Base-by-base conservation (phyloP, 2,329 filamentous ascomycete species). In the Helotiales sp. region DNA sequence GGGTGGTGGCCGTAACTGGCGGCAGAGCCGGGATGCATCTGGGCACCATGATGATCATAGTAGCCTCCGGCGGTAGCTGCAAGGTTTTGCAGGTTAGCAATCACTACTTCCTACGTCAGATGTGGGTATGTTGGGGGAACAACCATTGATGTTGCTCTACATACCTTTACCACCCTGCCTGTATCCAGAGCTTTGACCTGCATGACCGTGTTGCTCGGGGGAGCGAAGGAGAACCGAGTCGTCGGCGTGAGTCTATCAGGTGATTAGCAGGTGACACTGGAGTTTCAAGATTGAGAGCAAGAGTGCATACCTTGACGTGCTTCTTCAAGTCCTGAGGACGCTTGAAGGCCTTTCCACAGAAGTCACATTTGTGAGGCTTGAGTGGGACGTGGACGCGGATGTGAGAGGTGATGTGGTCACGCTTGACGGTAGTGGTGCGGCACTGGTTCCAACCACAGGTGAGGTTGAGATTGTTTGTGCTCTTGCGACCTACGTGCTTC, bases 271-370 rank as follows among this genome's bases (percentile, higher is more conserved):
- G 40, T 49, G 26, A 54, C 54, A 69, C 60, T 61, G 50, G 24
- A 37, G 24, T 50, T 32, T 5, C 30, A 10, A 28, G 17, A 7
- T 32, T 11, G 7, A 24, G 11, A 17, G 26, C 8, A n/a, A 24
- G 8, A 15, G 15, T 30, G 43, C 79, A 70, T 79, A 87, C 85
- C 84, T 98, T 99, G 81, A 98, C 93, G 79, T 99, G 96, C 85
- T 99, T 99, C 89, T 99, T 98, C 76, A 99, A 81, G 83, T 99
- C 96, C 83, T 99, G 96, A 2, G 96, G 96, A 37, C 96, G 92
- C 88, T 99, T 99, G 87, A 99, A 99, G 1, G 94, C 94, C 85
- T 99, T 99, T 78, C 93, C 93, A 78, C 96, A 99, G 82, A 97
- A 97, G 78, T 97, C 94, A 80, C 96, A 99, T 82, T 97, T 98